Evolutionary conservation across 257 asterid species (phyloP).

Genomic region (Nicotiana undulata): DNA sequence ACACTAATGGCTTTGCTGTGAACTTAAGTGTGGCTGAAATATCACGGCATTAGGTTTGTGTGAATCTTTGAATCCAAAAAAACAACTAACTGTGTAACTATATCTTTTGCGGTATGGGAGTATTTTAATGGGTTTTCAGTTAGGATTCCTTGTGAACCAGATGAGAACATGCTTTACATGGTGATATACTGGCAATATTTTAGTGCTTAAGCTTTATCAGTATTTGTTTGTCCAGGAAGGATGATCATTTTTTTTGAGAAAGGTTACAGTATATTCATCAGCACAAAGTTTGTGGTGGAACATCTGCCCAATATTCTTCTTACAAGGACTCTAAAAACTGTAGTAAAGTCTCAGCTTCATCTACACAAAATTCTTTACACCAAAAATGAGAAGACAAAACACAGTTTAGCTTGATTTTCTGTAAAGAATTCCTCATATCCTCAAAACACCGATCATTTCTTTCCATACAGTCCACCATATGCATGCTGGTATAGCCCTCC

Average conservation of each 20-base stretch:
- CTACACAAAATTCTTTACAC: too few relatives aligned
- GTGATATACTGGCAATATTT: background rate
- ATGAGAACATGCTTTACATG: background rate
- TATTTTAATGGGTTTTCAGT: background rate
- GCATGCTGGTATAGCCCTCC: too few relatives aligned
- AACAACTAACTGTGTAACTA: background rate
- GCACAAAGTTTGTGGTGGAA: too few relatives aligned
- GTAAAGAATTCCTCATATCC: too few relatives aligned
- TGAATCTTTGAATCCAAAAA: background rate
- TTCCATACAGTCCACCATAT: too few relatives aligned
- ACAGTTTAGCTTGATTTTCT: too few relatives aligned
- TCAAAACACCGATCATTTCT: too few relatives aligned
- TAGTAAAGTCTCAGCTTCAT: too few relatives aligned
- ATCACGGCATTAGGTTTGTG: background rate
- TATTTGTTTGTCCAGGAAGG: background rate
- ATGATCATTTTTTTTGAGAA: background rate
- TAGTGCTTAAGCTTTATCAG: background rate
- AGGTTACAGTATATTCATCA: too few relatives aligned
- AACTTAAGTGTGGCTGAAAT: background rate
- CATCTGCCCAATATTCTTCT: too few relatives aligned
- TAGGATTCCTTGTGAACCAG: background rate
- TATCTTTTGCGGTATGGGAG: background rate
- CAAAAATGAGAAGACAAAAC: too few relatives aligned
- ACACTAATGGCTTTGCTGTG: background rate
- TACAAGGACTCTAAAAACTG: too few relatives aligned